A percentile compares a stretch with the other conserved stretches of the same genome.
Evolutionary conservation across 805 yeast species (phyloP).

Genomic region (Candida adriatica): DNA sequence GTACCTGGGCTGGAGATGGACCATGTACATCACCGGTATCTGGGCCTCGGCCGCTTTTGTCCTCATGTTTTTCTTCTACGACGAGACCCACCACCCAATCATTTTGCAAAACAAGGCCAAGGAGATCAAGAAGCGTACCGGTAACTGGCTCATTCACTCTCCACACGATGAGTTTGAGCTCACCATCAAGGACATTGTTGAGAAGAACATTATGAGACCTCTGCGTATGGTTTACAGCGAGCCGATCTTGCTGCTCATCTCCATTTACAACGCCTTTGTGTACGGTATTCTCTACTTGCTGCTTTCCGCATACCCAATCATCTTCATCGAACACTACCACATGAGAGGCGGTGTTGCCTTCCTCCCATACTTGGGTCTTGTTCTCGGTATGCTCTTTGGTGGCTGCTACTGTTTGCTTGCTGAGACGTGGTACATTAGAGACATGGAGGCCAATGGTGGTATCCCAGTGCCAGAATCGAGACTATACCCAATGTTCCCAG

Average conservation of each 20-base stretch:
- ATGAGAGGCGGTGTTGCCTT: constrained; percentile 60
- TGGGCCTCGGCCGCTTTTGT: constrained; percentile 39
- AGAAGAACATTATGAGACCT: constrained; percentile 53
- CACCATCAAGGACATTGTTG: constrained; percentile 49
- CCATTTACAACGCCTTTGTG: constrained; percentile 69
- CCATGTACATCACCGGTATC: constrained; percentile 63
- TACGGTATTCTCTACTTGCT: constrained; percentile 74
- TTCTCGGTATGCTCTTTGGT: constrained; percentile 61
- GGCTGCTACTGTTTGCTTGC: constrained; percentile 41
- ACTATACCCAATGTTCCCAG: constrained; percentile 67
- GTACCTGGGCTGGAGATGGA: constrained; percentile 80
- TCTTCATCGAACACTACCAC: constrained; percentile 56
- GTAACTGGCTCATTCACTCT: constrained; percentile 75
- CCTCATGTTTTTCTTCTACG: constrained; percentile 34
- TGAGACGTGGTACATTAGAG: constrained; percentile 47
- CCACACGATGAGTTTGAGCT: constrained; percentile 62
- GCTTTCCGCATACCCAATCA: constrained; percentile 69
- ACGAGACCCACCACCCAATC: constrained; percentile 69
- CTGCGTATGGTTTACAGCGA: constrained; percentile 58
- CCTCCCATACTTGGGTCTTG: constrained; percentile 74
- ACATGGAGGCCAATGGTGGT: constrained; percentile 46
- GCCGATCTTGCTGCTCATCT: constrained; percentile 63
- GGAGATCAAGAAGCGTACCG: constrained; percentile 54
- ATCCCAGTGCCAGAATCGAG: constrained; percentile 74
- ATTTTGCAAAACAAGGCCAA: constrained; percentile 58